Percentiles rank a stretch among this genome's conserved stretches.
phyloP scores from a whole-genome alignment of 129 eudicot genomes.

The Chrysanthemum lavandulifolium region DNA sequence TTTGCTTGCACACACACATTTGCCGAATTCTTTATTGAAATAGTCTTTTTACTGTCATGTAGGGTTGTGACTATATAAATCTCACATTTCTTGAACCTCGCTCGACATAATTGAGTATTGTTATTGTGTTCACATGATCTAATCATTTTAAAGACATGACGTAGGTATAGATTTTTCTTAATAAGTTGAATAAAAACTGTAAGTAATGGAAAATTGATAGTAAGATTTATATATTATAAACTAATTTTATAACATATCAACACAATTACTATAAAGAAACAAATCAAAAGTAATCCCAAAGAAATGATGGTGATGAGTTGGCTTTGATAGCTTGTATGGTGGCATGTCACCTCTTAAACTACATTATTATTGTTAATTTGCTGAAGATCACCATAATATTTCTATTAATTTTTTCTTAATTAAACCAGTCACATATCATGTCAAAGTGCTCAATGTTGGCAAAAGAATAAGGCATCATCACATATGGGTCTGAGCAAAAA shows the following conservation, averaged over 20 bases:
- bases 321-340: conserved; percentile 22
- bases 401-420: neutral
- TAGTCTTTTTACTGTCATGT: no score
- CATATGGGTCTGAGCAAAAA: no score
- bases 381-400: neutral
- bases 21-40: no score
- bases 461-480: neutral
- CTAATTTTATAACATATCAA: neutral
- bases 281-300: conserved; percentile 11
- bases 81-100: no score
- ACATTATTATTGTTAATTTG: neutral
- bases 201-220: no score
- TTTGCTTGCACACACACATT: no score
- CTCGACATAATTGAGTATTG: no score
- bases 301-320: conserved; percentile 25
- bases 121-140: no score
- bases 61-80: no score
- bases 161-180: no score
- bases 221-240: neutral
- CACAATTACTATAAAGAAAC: neutral
- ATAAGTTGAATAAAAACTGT: no score
- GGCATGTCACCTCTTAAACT: conserved; percentile 8
- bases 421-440: neutral
- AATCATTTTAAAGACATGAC: no score
- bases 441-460: neutral